phyloP scores from a whole-genome alignment of 2,329 filamentous ascomycete species.

The Colletotrichum sp. region DNA sequence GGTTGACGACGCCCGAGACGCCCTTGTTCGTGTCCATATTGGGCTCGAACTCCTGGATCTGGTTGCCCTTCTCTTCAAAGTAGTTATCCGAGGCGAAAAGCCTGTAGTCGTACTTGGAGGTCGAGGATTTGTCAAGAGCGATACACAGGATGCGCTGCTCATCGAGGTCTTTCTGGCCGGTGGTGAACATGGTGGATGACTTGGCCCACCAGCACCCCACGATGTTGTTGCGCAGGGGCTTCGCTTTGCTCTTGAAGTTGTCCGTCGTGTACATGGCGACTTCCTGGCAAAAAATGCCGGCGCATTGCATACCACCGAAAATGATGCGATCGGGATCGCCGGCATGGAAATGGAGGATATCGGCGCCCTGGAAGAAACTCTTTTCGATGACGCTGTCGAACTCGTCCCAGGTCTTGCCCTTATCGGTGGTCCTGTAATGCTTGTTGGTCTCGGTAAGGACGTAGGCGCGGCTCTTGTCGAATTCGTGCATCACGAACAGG shows the following conservation, averaged over 20 bases:
- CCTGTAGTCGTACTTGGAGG: slow-evolving; percentile 75
- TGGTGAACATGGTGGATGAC: slow-evolving; percentile 74
- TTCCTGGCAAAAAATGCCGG: slow-evolving; percentile 67
- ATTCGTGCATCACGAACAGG: slow-evolving; percentile 77
- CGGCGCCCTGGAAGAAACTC: slow-evolving; percentile 52
- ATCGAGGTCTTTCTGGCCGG: slow-evolving; percentile 69
- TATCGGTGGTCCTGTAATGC: slow-evolving; percentile 86
- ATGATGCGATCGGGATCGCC: slow-evolving; percentile 84
- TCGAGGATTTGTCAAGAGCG: slow-evolving; percentile 73
- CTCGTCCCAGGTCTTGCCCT: slow-evolving; percentile 79
- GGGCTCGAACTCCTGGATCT: slow-evolving; percentile 73
- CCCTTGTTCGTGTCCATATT: slow-evolving; percentile 76
- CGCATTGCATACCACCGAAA: slow-evolving; percentile 77
- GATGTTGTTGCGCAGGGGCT: slow-evolving; percentile 71
- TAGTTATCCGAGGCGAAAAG: slow-evolving; percentile 84
- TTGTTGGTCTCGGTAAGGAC: slow-evolving; percentile 71
- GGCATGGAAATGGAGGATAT: slow-evolving; percentile 79
- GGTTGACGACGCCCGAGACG: slow-evolving; percentile 79
- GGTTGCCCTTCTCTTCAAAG: slow-evolving; percentile 62
- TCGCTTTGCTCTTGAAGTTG: slow-evolving; percentile 75
- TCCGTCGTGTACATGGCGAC: slow-evolving; percentile 79
- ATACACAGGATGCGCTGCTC: slow-evolving; percentile 81
- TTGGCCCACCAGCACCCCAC: slow-evolving; percentile 89
- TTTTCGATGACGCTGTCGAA: slow-evolving; percentile 70
- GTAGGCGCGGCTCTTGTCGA: slow-evolving; percentile 80